phyloP scores from a whole-genome alignment of 768 basidiomycete genomes.

The Amanita exitialis region DNA sequence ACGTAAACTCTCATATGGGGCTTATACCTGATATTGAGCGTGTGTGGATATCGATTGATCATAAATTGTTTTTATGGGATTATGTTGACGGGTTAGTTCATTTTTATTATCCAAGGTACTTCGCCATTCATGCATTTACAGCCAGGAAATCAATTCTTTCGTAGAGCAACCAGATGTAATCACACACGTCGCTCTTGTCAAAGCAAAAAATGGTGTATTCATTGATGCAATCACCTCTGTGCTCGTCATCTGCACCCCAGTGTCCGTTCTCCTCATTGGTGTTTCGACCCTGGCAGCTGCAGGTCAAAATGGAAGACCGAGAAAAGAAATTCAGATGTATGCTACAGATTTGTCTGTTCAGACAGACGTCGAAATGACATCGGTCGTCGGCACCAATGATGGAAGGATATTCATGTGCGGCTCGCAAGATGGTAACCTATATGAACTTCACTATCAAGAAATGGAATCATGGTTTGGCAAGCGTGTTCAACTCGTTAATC shows the following conservation, averaged over 20 bases:
- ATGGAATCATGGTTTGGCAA: constrained; percentile 91
- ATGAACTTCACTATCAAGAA: constrained; percentile 87
- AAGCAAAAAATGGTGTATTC: constrained; percentile 78
- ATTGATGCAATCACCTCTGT: constrained; percentile 87
- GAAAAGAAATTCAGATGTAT: constrained; percentile 79
- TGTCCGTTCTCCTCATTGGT: constrained; percentile 78
- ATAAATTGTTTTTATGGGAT: constrained; percentile 94
- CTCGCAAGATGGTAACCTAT: constrained; percentile 76
- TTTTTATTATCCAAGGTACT: neutral
- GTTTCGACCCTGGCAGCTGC: constrained; percentile 46
- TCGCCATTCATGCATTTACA: constrained; percentile 16
- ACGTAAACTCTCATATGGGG: constrained; percentile 77
- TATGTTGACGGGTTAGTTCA: constrained; percentile 79
- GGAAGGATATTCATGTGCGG: constrained; percentile 92
- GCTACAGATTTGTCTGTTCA: constrained; percentile 77
- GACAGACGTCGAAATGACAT: constrained; percentile 79
- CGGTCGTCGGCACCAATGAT: constrained; percentile 66
- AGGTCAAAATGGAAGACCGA: constrained; percentile 29
- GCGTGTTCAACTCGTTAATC: constrained; percentile 76
- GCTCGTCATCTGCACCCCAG: constrained; percentile 83
- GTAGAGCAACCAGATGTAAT: constrained; percentile 88
- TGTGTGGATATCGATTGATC: constrained; percentile 92
- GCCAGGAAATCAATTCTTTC: constrained; percentile 89
- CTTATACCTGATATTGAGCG: constrained; percentile 88
- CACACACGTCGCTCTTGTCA: constrained; percentile 79